Conservation (phyloP, 768 basidiomycete genomes). For the Lactifluus volemus region DNA sequence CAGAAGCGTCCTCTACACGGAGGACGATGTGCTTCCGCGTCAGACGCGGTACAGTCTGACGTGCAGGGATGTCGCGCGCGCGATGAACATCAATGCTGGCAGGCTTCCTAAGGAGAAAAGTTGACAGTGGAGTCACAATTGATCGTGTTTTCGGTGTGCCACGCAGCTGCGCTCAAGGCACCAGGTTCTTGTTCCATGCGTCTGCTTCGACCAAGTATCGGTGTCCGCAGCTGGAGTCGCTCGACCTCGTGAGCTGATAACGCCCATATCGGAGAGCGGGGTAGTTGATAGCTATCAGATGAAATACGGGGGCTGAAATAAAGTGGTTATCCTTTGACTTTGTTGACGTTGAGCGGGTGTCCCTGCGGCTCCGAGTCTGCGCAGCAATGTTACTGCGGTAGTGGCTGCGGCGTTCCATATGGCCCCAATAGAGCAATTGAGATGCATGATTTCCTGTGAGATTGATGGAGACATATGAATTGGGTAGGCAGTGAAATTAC, state of each 20-base stretch:
- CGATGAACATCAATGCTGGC: constrained; percentile 24
- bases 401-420: no score
- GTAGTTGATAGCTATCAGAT: neutral
- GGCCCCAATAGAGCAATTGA: no score
- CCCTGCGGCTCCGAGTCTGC: no score
- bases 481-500: no score
- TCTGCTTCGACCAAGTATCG: neutral
- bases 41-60: constrained; percentile 72
- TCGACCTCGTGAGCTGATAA: neutral
- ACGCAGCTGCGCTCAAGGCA: neutral
- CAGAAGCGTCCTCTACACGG: constrained; percentile 21
- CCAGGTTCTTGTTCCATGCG: neutral
- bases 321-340: neutral
- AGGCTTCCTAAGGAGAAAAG: neutral
- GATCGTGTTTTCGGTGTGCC: no score
- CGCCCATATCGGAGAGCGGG: neutral
- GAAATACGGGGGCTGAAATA: neutral
- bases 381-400: no score
- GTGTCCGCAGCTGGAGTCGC: neutral
- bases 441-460: no score
- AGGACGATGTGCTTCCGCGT: constrained; percentile 49
- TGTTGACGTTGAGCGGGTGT: neutral
- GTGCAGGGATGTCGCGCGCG: constrained; percentile 71
- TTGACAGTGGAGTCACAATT: neutral
- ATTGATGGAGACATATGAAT: no score